Base-by-base conservation (phyloP, 208 protist genomes). In the Phytomonas francai region DNA sequence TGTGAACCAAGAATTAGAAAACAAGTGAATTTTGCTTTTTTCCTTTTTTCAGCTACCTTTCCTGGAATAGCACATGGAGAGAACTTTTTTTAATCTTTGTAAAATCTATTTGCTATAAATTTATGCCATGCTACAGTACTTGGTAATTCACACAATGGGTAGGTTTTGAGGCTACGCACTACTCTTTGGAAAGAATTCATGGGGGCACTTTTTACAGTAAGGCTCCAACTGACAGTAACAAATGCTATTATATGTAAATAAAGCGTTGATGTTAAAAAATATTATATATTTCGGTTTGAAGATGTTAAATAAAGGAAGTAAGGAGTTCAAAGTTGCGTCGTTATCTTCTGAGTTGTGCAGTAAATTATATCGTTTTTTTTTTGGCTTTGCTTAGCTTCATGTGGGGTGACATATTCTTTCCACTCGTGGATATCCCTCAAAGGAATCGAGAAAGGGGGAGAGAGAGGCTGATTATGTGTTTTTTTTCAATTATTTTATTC, bases 281-380 rank as follows among this genome's bases (percentile, higher is more conserved):
- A 19, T 19, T 19, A 19, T 49, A 3, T 19, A 49, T 49, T 49
- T 49, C 2, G 12, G 28, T 2, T 29, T 61, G 31, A 28, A 61
- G 29, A 33, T 31, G n/a, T 9, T 49, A 58, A 59, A 69, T 9
- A 32, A 69, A 69, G 42, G 28, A 59, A 30, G 19, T 49, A 69
- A n/a, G 2, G 65, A 31, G 28, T 61, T 58, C 32, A 29, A 34
- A 27, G 49, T 51, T 68, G 6, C 16, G 29, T 8, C 8, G 22
- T 49, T 49, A 49, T 49, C 39, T 49, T 49, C 3, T 49, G 39
- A 19, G 3, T 49, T 3, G 2, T 19, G 39, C 16, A 49, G 12
- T 49, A 49, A 6, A 49, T 49, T 63, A 2, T 59, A 33, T 71
- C 19, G 63, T 65, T 64, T 71, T 65, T 67, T 67, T 54, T 62